Base-by-base conservation (phyloP, 2,329 filamentous ascomycete species). In the Pseudogymnoascus sp. region DNA sequence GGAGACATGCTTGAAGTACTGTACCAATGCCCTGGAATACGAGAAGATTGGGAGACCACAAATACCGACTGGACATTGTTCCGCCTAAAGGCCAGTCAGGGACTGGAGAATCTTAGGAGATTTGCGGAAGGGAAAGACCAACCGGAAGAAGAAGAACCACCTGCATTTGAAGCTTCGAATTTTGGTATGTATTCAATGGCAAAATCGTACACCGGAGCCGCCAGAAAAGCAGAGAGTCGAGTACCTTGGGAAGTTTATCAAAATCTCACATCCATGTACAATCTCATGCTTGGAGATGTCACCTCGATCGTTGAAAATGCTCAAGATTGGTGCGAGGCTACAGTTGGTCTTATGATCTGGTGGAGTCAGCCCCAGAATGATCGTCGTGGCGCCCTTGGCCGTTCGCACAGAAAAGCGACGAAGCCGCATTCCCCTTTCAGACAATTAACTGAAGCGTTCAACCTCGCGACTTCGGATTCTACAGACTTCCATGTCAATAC, bases 161-260 rank as follows among this genome's bases (percentile, higher is more conserved):
- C 76, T 1, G 70, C 76, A n/a, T 70, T 72, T 21, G 74, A 77
- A 3, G 73, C 72, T 38, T 69, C 75, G 2, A 81, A 69, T 35
- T 77, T 72, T 61, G 72, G 68, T 33, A 68, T 77, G 71, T 72
- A 80, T 70, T 69, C 79, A 70, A 70, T 82, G 71, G 76, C 84
- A 68, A 74, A 86, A 70, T 86, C 86, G 5, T 86, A 89, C 62
- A 84, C 81, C 74, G 88, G 81, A 76, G 88, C 75, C 73, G 90
- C 78, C 61, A 79, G 82, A 59, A 90, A 88, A 75, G 92, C 91
- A 1, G 90, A 92, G 70, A 95, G 90, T 71, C 87, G 88, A 68
- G 88, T 97, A 35, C 93, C 92, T 0, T 96, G 90, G 90, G 85
- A 89, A 23, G 85, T 97, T 28, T 97, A 96, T 73, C 88, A 96